Conservation (phyloP, 1,284 basidiomycete genomes). For the Heterobasidion occidentale region DNA sequence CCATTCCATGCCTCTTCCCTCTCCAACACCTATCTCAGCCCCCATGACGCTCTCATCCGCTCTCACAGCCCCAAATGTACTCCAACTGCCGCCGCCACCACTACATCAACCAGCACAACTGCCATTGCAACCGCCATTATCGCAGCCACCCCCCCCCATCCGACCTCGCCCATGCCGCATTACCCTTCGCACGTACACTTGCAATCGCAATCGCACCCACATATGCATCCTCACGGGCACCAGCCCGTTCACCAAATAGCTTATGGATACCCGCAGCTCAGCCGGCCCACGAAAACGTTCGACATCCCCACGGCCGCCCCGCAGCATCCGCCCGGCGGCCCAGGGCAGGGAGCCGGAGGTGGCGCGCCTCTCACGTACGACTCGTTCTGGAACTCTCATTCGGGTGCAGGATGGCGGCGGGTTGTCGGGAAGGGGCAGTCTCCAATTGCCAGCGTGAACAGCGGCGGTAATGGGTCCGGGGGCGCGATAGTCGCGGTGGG, state of each 20-base stretch:
- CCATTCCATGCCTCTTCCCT: background rate
- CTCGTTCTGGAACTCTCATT: conserved; percentile 56
- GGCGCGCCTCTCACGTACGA: conserved; percentile 43
- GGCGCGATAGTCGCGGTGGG: too few species aligned
- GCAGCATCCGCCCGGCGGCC: background rate
- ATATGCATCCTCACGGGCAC: conserved; percentile 3
- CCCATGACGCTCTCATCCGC: background rate
- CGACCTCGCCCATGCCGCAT: background rate
- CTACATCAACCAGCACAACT: background rate
- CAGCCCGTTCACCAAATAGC: background rate
- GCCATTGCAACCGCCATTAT: background rate
- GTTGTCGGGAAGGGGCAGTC: background rate
- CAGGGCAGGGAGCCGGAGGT: background rate
- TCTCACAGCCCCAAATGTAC: background rate
- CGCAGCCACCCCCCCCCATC: background rate
- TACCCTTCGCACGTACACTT: conserved; percentile 1
- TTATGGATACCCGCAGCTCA: background rate
- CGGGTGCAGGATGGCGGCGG: conserved; percentile 16
- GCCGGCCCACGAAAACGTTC: conserved; percentile 8
- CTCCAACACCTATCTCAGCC: background rate
- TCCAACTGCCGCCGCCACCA: background rate
- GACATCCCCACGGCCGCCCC: conserved; percentile 12
- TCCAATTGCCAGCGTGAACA: background rate
- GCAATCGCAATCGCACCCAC: conserved; percentile 5
- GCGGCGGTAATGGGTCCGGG: background rate